Conservation (phyloP, 108 stramenopile genomes). For the Aurantiochytrium sp. region DNA sequence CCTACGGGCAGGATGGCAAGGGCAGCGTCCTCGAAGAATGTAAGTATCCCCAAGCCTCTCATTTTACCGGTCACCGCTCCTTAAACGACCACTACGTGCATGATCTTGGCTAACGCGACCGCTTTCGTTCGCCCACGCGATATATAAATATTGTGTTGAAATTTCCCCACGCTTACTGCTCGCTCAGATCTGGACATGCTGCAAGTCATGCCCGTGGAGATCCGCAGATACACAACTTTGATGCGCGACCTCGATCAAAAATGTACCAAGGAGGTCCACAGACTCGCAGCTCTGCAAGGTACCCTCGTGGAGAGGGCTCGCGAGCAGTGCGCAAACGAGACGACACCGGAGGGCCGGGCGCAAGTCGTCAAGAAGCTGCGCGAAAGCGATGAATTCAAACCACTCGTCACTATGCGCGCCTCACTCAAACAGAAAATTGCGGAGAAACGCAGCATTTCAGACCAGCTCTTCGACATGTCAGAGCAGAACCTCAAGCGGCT, state of each 20-base stretch:
- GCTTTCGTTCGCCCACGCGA: too few relatives aligned
- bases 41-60: not conserved
- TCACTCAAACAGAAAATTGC: not conserved
- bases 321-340: not conserved
- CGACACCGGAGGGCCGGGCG: not conserved
- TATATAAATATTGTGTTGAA: too few relatives aligned
- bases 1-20: constrained; percentile 8
- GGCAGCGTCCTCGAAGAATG: constrained; percentile 15
- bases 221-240: constrained; percentile 3
- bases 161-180: too few relatives aligned
- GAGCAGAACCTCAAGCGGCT: not conserved
- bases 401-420: not conserved
- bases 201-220: constrained; percentile 5
- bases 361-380: not conserved
- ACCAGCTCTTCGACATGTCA: constrained; percentile 15
- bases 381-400: not conserved
- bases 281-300: not conserved
- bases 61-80: too few relatives aligned
- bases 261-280: not conserved
- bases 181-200: not conserved
- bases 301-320: not conserved
- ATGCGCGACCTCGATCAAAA: not conserved
- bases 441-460: not conserved
- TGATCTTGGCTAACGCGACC: too few relatives aligned
- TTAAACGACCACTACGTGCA: too few relatives aligned